A percentile compares a stretch with the other conserved stretches of the same genome.
These are phyloP conservation scores for Jacaranda copaia DNA, from an alignment of 257 asterid genomes.

Conservation along the genomic window DNA sequence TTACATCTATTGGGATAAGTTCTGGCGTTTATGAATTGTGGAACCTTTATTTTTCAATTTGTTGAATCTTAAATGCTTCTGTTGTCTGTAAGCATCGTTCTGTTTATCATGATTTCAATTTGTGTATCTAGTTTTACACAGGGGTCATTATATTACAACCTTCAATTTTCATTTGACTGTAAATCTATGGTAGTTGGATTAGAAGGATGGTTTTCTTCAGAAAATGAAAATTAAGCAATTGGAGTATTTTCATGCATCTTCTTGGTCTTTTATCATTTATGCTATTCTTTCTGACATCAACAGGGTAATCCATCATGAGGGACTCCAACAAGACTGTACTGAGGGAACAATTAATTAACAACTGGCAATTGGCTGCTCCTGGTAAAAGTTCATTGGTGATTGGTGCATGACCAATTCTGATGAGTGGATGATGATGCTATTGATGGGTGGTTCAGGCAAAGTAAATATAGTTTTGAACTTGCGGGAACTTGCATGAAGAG, in stretches of 20 bases:
- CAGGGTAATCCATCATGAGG: constrained; percentile 38
- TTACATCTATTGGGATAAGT: too few relatives aligned
- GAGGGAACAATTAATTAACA: constrained; percentile 18
- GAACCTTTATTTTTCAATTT: constrained; percentile 1
- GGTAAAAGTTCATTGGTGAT: not conserved
- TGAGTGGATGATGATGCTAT: not conserved
- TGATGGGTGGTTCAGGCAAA: constrained; percentile 16
- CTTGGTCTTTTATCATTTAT: not conserved
- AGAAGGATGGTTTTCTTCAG: not conserved
- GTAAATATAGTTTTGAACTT: constrained; percentile 7
- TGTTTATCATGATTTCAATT: constrained; percentile 17
- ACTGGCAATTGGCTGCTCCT: constrained; percentile 24
- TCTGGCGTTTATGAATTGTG: too few relatives aligned
- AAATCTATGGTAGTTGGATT: not conserved
- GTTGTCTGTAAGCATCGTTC: not conserved
- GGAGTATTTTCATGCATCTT: not conserved
- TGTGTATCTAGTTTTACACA: not conserved
- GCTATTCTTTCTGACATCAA: constrained; percentile 23
- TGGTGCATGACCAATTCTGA: not conserved
- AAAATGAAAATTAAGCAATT: too few relatives aligned
- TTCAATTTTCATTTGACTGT: not conserved
- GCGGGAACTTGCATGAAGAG: constrained; percentile 17
- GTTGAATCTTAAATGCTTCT: not conserved
- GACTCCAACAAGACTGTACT: not conserved
- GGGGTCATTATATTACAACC: not conserved